A percentile compares a stretch with the other conserved stretches of the same genome.
Evolutionary conservation across 75 land plant species (phyloP).

Genomic region (Ceratopteris richardii): DNA sequence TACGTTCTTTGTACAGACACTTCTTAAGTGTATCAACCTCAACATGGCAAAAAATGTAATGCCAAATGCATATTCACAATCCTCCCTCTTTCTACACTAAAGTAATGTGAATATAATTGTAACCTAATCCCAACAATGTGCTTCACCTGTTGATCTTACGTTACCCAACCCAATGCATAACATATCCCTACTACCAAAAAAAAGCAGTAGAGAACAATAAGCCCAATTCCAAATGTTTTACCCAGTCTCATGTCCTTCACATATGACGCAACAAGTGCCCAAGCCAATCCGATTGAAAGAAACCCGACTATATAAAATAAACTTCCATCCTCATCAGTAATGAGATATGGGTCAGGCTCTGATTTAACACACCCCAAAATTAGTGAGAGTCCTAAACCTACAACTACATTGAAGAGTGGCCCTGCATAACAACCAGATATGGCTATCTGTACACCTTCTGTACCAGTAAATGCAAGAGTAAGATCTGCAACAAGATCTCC

Average conservation of each 20-base stretch:
- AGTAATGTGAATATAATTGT: too few species aligned
- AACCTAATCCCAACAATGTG: too few species aligned
- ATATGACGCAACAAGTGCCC: conserved; percentile 63
- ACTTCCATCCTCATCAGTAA: conserved; percentile 50
- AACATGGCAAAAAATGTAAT: too few species aligned
- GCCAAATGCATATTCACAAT: too few species aligned
- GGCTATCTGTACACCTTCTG: conserved; percentile 86
- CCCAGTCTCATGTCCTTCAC: conserved; percentile 55
- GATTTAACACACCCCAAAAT: conserved; percentile 53
- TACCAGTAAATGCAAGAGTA: conserved; percentile 68
- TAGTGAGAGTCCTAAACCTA: conserved; percentile 74
- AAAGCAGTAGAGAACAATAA: conserved; percentile 47
- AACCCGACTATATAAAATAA: conserved; percentile 68
- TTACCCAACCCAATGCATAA: conserved; percentile 28
- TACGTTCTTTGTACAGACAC: too few species aligned
- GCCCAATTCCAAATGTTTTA: conserved; percentile 59
- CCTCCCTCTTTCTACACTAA: too few species aligned
- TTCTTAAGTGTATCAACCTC: too few species aligned
- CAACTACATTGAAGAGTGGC: conserved; percentile 85
- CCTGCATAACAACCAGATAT: conserved; percentile 94
- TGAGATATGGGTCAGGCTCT: conserved; percentile 36
- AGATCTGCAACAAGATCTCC: conserved; percentile 87
- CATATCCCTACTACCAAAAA: conserved; percentile 54
- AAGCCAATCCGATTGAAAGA: conserved; percentile 49
- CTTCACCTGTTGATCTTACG: too few species aligned